phyloP scores from a whole-genome alignment of 2,329 filamentous ascomycete species.

The Coniochaeta ligniaria region DNA sequence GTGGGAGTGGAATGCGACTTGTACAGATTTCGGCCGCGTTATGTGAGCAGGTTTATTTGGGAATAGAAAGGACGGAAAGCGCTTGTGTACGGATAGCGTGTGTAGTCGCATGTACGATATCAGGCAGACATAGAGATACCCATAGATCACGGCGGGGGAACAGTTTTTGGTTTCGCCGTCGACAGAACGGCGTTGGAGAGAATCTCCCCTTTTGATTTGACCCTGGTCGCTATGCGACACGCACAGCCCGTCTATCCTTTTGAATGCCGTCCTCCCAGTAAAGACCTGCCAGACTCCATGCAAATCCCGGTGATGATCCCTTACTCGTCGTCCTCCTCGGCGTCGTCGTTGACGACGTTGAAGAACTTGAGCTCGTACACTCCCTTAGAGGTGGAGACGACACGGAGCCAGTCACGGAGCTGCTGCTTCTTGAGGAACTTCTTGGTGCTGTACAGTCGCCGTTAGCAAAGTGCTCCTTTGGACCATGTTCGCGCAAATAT shows the following conservation, averaged over 20 bases:
- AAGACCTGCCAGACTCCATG: constrained; percentile 5
- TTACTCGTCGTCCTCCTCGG: constrained; percentile 98
- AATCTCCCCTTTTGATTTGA: neutral
- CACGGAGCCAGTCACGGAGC: constrained; percentile 99
- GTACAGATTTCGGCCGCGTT: neutral
- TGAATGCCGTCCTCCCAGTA: neutral
- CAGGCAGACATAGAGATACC: constrained; percentile 1
- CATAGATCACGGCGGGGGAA: neutral
- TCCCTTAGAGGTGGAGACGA: constrained; percentile 95
- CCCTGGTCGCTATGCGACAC: neutral
- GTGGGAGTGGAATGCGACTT: neutral
- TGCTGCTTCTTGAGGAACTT: constrained; percentile 99
- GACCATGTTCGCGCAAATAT: neutral
- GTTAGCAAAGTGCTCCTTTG: neutral
- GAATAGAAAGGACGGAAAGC: neutral
- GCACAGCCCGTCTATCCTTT: constrained; percentile 2
- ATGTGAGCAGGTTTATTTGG: neutral
- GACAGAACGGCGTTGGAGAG: neutral
- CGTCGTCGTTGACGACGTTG: constrained; percentile 99
- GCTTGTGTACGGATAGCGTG: neutral
- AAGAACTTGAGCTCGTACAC: constrained; percentile 99
- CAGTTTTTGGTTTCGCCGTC: neutral
- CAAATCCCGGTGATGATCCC: constrained; percentile 16
- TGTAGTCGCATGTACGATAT: neutral
- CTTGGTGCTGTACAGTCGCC: constrained; percentile 66